Percentiles rank a stretch among this genome's conserved stretches.
These are phyloP conservation scores for Pseudozyma tsukubaensis DNA, from an alignment of 1,284 basidiomycete genomes.

Conservation along the genomic window DNA sequence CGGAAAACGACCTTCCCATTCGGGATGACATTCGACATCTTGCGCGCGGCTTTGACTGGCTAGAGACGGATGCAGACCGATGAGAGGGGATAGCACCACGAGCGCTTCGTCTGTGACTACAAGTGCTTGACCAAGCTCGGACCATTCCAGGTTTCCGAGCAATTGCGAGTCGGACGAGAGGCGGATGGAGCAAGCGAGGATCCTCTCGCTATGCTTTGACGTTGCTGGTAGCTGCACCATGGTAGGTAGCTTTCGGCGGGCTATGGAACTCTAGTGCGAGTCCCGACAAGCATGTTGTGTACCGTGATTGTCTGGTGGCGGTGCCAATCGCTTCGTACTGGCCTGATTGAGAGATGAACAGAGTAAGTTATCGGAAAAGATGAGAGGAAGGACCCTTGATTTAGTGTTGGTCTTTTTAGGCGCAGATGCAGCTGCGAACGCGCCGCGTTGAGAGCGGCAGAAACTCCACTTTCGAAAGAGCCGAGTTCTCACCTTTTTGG, in stretches of 20 bases:
- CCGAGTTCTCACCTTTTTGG: not conserved
- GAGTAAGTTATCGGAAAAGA: not conserved
- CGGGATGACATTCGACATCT: conserved; percentile 40
- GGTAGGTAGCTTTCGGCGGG: not conserved
- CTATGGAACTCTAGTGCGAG: not conserved
- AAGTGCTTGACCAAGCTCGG: conserved; percentile 37
- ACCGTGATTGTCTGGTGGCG: no score
- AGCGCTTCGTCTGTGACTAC: conserved; percentile 35
- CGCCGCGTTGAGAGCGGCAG: no score
- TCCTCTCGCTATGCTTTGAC: conserved; percentile 5
- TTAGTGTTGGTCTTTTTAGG: no score
- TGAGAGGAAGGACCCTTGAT: no score
- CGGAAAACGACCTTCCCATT: conserved; percentile 36
- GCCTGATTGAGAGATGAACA: no score
- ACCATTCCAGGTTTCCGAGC: conserved; percentile 40
- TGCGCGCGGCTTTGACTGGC: conserved; percentile 20
- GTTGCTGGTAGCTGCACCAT: not conserved
- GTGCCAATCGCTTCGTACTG: no score
- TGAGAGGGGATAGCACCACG: conserved; percentile 29
- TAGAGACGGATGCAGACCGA: conserved; percentile 19
- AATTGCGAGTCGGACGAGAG: conserved; percentile 22
- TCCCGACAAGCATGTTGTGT: no score
- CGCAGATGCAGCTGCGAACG: no score
- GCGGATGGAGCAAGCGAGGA: conserved; percentile 28
- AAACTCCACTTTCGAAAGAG: not conserved